Evolutionary conservation across 1,284 basidiomycete species (phyloP), one percentile per base, ranked within the genome.

Genomic region (Puccinia triticina): DNA sequence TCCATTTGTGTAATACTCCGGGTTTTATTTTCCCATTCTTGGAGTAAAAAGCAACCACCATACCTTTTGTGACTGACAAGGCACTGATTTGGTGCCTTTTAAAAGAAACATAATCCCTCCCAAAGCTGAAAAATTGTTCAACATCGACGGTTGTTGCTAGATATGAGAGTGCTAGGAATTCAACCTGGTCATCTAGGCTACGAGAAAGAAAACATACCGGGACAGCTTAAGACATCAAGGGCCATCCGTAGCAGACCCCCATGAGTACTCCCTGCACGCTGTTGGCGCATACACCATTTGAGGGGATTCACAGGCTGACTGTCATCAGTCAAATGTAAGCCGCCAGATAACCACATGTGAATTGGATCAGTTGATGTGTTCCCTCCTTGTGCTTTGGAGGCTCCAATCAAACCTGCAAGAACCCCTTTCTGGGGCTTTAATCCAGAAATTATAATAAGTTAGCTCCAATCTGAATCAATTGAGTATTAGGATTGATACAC

Each of bases 21-120:
- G n/a, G n/a, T n/a, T n/a, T n/a, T n/a, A n/a, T n/a, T 37, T 71
- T 71, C 32, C 64, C 64, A 43, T 67, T 67, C 34, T 67, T 67
- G 32, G 64, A 67, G 34, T 67, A 67, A 67, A 67, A 71, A n/a
- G 67, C 67, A 16, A 71, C 67, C 23, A 12, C 34, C 67, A 71
- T 71, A 23, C 67, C 67, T 71, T 37, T 71, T 43, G 40, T 71
- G 67, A 71, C 67, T 40, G 67, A 71, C 67, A 18, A 71, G 21
- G 67, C 67, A 48, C 67, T 71, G 67, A 71, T 40, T 37, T 43
- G 32, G 34, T 46, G 43, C 67, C 67, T 46, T 46, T 46, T 46
- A 46, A 46, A 14, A 14, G 43, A 46, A 46, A 46, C n/a, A n/a
- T n/a, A n/a, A n/a, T n/a, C n/a, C n/a, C n/a, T n/a, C n/a, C n/a